Base-by-base conservation (phyloP, 768 basidiomycete genomes). In the Russula griseocarnosa region DNA sequence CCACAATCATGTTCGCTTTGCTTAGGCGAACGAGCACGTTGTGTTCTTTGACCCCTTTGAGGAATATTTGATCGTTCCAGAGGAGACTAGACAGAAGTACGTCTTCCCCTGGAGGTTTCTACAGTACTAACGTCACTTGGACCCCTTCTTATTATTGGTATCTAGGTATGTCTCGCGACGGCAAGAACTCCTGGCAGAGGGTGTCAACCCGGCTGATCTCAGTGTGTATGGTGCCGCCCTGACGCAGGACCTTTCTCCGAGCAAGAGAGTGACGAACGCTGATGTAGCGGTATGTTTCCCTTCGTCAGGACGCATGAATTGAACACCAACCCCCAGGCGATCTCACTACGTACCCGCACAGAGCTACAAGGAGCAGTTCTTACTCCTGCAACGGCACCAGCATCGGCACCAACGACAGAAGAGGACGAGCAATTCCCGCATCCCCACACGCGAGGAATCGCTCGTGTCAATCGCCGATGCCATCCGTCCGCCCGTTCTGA, bases 381-480 rank as follows among this genome's bases (percentile, higher is more conserved):
- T 60, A 3, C 38, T 50, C 26, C 3, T 46, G 22, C 46, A 49
- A 13, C 50, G 13, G 10, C 24, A 36, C 14, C 58, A 38, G 14
- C 32, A n/a, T n/a, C n/a, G n/a, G n/a, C n/a, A 28, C 0, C 14
- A 24, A 24, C 22, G 36, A 13, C n/a, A 36, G 32, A 26, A 4
- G 44, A 34, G 34, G 38, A 16, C n/a, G 28, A 20, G 28, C 52
- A 47, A 42, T 28, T 22, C 46, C 16, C 34, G 7, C 6, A 14
- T 18, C 13, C 28, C 50, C 36, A 60, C 46, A 9, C 59, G 63
- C 32, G 30, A 61, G 2, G 49, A 61, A 51, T 56, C 59, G 26
- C 59, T 65, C 20, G 22, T 51, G 24, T 60, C 59, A 5, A 65
- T 65, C 1, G 59, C 63, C 16, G 63, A 60, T 28, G 63, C 63